phyloP scores from a whole-genome alignment of 495 filamentous ascomycete species.

The Amniculicola lignicola region DNA sequence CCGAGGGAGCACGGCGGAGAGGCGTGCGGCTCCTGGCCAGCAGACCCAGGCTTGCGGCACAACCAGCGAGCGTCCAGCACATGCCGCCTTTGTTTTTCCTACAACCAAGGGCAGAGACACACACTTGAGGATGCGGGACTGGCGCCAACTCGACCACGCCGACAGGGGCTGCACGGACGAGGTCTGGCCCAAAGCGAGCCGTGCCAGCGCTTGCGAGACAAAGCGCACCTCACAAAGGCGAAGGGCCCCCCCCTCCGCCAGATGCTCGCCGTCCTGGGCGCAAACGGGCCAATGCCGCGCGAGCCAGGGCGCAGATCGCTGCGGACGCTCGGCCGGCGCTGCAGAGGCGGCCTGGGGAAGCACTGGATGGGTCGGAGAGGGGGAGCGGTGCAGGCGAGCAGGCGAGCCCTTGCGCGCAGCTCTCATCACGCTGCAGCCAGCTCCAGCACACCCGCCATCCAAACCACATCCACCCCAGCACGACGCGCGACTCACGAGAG shows the following conservation, averaged over 20 bases:
- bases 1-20: neutral
- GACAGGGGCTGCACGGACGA: slow-evolving; percentile 22
- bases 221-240: slow-evolving; percentile 14
- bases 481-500: too few relatives aligned
- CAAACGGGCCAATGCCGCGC: slow-evolving; percentile 9
- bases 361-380: neutral
- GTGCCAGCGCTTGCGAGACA: slow-evolving; percentile 17
- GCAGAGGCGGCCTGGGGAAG: too few relatives aligned
- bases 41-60: slow-evolving; percentile 26
- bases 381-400: neutral
- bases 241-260: neutral
- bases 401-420: neutral
- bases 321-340: neutral
- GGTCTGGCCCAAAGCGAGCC: slow-evolving; percentile 27
- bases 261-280: neutral
- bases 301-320: neutral
- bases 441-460: too few relatives aligned
- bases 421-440: slow-evolving; percentile 4
- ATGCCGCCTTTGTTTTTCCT: slow-evolving; percentile 24
- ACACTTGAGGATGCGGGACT: slow-evolving; percentile 23
- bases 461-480: neutral
- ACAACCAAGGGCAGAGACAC: slow-evolving; percentile 19
- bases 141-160: slow-evolving; percentile 28
- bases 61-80: slow-evolving; percentile 2
- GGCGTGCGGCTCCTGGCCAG: slow-evolving; percentile 29